Percentiles rank a stretch among this genome's conserved stretches.
These are phyloP conservation scores for rapeseed (Brassica napus) DNA, from an alignment of 345 rosid species.

Conservation along the genomic window Da-Ae NC_063441.1:5334001-5334500, in stretches of 20 bases:
- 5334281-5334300: background rate
- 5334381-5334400: background rate
- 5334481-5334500: slow-evolving; percentile 52
- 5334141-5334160: slow-evolving; percentile 51
- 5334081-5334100: slow-evolving; percentile 5
- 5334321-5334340: background rate
- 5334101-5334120: slow-evolving; percentile 12
- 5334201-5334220: slow-evolving; percentile 62
- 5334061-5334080: background rate
- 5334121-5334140: slow-evolving; percentile 55
- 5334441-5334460: slow-evolving; percentile 77
- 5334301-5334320: background rate
- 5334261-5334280: slow-evolving; percentile 4
- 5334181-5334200: slow-evolving; percentile 48
- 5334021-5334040: slow-evolving; percentile 63
- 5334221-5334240: slow-evolving; percentile 27
- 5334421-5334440: slow-evolving; percentile 39
- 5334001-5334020: slow-evolving; percentile 60
- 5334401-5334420: slow-evolving; percentile 4
- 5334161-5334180: slow-evolving; percentile 89
- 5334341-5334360: background rate
- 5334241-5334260: background rate
- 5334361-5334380: background rate
- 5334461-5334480: slow-evolving; percentile 67
- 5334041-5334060: background rate